Evolutionary conservation across 2,329 filamentous ascomycete genomes (phyloP).

Genomic region (Botrytis tulipae): DNA sequence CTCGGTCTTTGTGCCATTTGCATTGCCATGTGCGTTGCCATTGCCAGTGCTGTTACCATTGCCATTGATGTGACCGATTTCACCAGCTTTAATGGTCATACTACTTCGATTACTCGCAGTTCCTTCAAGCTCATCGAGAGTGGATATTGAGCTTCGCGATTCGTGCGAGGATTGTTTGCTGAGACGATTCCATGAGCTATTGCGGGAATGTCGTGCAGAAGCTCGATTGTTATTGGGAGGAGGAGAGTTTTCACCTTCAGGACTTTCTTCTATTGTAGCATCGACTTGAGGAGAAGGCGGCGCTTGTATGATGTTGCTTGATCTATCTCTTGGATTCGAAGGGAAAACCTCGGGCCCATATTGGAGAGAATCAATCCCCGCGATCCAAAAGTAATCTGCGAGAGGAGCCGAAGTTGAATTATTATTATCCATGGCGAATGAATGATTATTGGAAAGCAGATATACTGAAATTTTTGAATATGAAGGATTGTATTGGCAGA

Average conservation of each 20-base stretch:
- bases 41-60: background rate
- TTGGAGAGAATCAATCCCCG: slow-evolving; percentile 65
- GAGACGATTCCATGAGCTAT: slow-evolving; percentile 58
- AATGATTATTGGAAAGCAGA: background rate
- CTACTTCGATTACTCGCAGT: slow-evolving; percentile 61
- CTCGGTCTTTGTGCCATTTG: slow-evolving; percentile 20
- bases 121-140: slow-evolving; percentile 55
- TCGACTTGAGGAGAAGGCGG: slow-evolving; percentile 46
- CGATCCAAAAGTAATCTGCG: slow-evolving; percentile 76
- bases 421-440: slow-evolving; percentile 39
- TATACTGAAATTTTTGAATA: background rate
- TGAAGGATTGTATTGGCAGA: slow-evolving; percentile 12
- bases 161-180: slow-evolving; percentile 54
- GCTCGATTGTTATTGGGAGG: slow-evolving; percentile 28
- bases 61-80: slow-evolving; percentile 24
- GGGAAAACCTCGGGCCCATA: slow-evolving; percentile 55
- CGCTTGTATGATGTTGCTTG: slow-evolving; percentile 28
- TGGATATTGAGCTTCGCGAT: slow-evolving; percentile 52
- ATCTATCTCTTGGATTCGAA: slow-evolving; percentile 32
- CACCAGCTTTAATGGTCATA: slow-evolving; percentile 56
- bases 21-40: background rate
- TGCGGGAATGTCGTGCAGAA: slow-evolving; percentile 57
- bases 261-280: slow-evolving; percentile 56
- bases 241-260: slow-evolving; percentile 50
- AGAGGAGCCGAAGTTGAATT: slow-evolving; percentile 63